These are phyloP conservation scores for Albugo laibachii DNA, from an alignment of 352 stramenopile species.

Conservation along the genomic window DNA sequence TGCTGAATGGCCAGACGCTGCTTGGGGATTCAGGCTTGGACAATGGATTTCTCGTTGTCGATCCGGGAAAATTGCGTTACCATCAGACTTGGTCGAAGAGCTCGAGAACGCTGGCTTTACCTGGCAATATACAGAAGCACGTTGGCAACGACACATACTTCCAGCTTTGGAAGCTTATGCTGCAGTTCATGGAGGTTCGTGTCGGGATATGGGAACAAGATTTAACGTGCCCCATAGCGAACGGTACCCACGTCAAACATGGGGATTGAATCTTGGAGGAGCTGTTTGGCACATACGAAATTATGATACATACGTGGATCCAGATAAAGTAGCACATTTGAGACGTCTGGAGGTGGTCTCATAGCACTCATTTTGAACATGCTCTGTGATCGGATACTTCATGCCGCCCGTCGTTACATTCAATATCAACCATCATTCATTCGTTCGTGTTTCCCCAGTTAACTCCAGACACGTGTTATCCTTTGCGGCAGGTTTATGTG, in stretches of 20 bases:
- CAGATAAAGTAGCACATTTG: conserved; percentile 41
- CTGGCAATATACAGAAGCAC: conserved; percentile 50
- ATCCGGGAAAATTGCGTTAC: conserved; percentile 19
- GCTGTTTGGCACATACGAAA: conserved; percentile 74
- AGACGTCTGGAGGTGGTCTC: conserved; percentile 25
- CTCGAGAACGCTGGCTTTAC: conserved; percentile 45
- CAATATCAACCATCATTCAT: too few species aligned
- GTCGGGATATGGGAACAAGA: conserved; percentile 46
- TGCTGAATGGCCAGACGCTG: conserved; percentile 35
- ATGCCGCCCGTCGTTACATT: too few species aligned
- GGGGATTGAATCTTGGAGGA: conserved; percentile 53
- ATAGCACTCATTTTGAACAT: too few species aligned
- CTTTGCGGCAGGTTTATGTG: too few species aligned
- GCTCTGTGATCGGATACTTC: too few species aligned
- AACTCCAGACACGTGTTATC: too few species aligned
- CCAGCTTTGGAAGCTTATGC: conserved; percentile 46
- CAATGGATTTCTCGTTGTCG: conserved; percentile 56
- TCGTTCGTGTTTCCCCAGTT: too few species aligned
- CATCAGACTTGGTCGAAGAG: conserved; percentile 18
- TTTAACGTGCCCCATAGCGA: conserved; percentile 37
- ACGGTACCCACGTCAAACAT: conserved; percentile 32
- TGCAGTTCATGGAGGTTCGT: conserved; percentile 24
- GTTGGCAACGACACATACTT: conserved; percentile 39
- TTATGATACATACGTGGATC: conserved; percentile 53
- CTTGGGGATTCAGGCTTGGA: conserved; percentile 39